These are phyloP conservation scores for Inosperma sp. DNA, from an alignment of 768 basidiomycete species.

Conservation along the genomic window DNA sequence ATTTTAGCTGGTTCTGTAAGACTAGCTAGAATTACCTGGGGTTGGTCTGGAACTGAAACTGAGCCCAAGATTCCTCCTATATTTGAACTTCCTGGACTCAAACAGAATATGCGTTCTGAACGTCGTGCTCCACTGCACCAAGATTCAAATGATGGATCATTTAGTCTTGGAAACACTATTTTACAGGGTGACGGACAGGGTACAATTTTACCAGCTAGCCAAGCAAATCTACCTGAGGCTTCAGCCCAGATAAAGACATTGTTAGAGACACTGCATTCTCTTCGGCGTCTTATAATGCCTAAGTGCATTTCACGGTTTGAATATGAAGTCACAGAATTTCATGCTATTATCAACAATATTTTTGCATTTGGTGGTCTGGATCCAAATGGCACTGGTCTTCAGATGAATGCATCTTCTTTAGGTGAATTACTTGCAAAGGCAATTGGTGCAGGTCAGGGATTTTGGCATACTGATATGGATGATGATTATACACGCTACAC, in stretches of 20 bases:
- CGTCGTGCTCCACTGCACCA: background rate
- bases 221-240: background rate
- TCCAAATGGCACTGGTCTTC: background rate
- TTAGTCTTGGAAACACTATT: background rate
- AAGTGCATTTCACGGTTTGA: constrained; percentile 7
- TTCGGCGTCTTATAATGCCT: background rate
- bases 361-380: background rate
- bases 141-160: constrained; percentile 3
- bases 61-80: background rate
- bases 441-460: background rate
- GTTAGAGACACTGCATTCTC: background rate
- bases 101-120: background rate
- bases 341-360: background rate
- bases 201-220: background rate
- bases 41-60: no score
- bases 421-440: background rate
- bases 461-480: background rate
- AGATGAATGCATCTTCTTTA: constrained; percentile 5
- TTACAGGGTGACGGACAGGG: constrained; percentile 5
- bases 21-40: background rate
- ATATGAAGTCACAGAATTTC: background rate
- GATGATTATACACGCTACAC: background rate
- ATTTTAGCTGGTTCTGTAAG: background rate
- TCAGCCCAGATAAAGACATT: background rate
- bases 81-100: background rate